Conservation (phyloP, 2,329 filamentous ascomycete species). For the Penicillium hordei region DNA sequence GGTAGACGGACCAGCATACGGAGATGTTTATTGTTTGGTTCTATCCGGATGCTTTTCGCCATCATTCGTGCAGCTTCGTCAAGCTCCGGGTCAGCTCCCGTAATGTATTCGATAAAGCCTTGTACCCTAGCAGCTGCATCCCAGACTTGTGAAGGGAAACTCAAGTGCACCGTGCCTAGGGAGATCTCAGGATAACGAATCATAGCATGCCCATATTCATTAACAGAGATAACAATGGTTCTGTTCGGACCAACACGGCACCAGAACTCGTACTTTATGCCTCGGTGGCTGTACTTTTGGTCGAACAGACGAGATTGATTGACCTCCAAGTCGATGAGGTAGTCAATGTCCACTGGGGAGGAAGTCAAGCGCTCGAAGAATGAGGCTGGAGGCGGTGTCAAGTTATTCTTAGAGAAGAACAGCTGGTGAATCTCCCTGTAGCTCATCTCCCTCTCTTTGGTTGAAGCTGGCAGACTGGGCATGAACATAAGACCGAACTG, state of each 20-base stretch:
- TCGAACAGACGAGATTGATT: constrained; percentile 30
- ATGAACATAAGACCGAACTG: constrained; percentile 38
- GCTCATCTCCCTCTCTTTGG: constrained; percentile 1
- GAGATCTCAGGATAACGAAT: constrained; percentile 27
- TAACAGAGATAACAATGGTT: constrained; percentile 34
- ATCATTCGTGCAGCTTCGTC: constrained; percentile 33
- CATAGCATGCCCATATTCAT: constrained; percentile 32
- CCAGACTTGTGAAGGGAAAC: constrained; percentile 42
- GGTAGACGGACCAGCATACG: constrained; percentile 31
- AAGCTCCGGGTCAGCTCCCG: constrained; percentile 25
- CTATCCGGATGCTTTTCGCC: constrained; percentile 36
- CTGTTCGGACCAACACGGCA: constrained; percentile 35
- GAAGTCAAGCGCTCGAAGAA: constrained; percentile 43
- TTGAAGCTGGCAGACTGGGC: constrained; percentile 32
- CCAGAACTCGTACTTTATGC: constrained; percentile 42
- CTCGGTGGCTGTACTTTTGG: constrained; percentile 20
- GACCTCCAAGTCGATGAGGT: constrained; percentile 36
- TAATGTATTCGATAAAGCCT: constrained; percentile 27
- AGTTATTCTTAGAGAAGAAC: constrained; percentile 33
- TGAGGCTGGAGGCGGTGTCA: constrained; percentile 30
- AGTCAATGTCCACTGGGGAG: constrained; percentile 43
- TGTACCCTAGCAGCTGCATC: constrained; percentile 38
- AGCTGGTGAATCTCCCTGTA: constrained; percentile 29
- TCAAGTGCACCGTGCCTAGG: constrained; percentile 40
- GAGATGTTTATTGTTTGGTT: constrained; percentile 26